Percentiles rank a stretch among this genome's conserved stretches.
Evolutionary conservation across 331 rosid species (phyloP).

Genomic region (Phaseolus coccineus): DNA sequence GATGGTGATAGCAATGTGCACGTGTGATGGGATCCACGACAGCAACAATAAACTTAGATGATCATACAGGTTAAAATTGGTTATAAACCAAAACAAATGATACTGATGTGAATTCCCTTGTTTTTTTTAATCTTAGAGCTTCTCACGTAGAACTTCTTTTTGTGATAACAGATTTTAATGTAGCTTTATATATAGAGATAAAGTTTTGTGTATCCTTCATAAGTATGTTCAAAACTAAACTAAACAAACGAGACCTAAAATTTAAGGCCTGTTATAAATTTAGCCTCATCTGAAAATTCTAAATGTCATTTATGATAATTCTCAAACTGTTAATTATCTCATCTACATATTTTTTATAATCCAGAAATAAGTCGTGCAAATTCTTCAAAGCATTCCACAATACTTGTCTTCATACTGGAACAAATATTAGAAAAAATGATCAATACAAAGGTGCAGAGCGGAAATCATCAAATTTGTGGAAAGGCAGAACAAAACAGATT

Average conservation of each 20-base stretch:
- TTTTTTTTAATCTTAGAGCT: no score
- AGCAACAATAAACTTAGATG: neutral
- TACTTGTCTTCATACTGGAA: neutral
- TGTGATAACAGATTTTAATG: no score
- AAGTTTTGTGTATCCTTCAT: no score
- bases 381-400: neutral
- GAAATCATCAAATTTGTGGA: conserved; percentile 35
- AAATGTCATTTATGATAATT: neutral
- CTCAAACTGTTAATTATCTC: neutral
- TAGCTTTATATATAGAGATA: no score
- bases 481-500: conserved; percentile 37
- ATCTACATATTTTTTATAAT: neutral
- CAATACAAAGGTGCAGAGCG: neutral
- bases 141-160: no score
- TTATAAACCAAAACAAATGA: neutral
- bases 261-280: neutral
- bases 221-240: no score
- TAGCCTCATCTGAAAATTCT: neutral
- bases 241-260: no score
- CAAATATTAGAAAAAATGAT: neutral
- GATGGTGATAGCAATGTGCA: conserved; percentile 2
- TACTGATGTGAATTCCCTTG: no score
- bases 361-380: neutral
- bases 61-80: neutral
- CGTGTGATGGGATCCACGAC: neutral